phyloP scores from a whole-genome alignment of 768 basidiomycete genomes.

The Russula sp. region DNA sequence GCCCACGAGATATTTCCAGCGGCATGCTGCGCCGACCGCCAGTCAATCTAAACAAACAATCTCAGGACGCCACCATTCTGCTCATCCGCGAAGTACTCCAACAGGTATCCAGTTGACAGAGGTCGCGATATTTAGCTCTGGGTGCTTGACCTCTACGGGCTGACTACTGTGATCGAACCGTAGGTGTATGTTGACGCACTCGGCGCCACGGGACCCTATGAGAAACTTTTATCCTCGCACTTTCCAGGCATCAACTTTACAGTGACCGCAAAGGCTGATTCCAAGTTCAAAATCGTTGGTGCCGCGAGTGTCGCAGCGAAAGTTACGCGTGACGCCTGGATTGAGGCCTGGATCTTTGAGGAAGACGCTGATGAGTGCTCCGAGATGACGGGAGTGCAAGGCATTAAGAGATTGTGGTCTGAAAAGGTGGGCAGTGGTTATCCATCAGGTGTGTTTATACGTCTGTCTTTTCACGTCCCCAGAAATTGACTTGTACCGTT shows the following conservation, averaged over 20 bases:
- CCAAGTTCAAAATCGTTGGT: conserved; percentile 94
- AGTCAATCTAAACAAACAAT: conserved; percentile 82
- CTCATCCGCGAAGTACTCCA: conserved; percentile 84
- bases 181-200: conserved; percentile 95
- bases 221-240: conserved; percentile 71
- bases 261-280: conserved; percentile 90
- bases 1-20: conserved; percentile 86
- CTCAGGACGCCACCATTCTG: conserved; percentile 83
- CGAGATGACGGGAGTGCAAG: not conserved
- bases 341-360: conserved; percentile 82
- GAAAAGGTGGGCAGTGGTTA: conserved; percentile 76
- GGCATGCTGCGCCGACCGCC: conserved; percentile 88
- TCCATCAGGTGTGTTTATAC: conserved; percentile 62
- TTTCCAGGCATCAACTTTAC: conserved; percentile 88
- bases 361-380: conserved; percentile 41
- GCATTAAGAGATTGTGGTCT: conserved; percentile 35
- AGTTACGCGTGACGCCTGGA: conserved; percentile 88
- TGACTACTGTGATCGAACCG: not conserved
- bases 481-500: not conserved
- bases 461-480: not conserved
- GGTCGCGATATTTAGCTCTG: conserved; percentile 40
- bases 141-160: not conserved
- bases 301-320: conserved; percentile 99
- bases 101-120: conserved; percentile 78
- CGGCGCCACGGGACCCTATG: conserved; percentile 81